Evolutionary conservation across 1,284 basidiomycete genomes (phyloP).

Genomic region (Cutaneotrichosporon daszewskae): DNA sequence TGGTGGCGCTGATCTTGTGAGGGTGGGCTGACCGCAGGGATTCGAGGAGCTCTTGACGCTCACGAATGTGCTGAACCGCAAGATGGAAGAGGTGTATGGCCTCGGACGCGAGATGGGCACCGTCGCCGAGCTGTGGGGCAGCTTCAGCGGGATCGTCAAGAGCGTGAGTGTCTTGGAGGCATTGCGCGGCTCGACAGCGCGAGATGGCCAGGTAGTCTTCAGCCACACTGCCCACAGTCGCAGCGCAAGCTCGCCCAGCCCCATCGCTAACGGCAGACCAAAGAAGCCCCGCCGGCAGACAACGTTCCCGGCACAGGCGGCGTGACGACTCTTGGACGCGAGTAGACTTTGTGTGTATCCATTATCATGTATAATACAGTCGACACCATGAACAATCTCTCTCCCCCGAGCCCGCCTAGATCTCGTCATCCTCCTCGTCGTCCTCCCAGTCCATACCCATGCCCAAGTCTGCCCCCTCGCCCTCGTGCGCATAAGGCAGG

Average conservation of each 20-base stretch:
- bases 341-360: too few species aligned
- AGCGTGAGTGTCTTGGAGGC: background rate
- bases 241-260: too few species aligned
- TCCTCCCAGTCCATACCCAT: constrained; percentile 30
- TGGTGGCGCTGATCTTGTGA: too few species aligned
- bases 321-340: too few species aligned
- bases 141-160: constrained; percentile 36
- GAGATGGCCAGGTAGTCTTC: too few species aligned
- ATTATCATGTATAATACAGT: too few species aligned
- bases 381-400: too few species aligned
- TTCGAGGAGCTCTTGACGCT: constrained; percentile 80
- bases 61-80: constrained; percentile 85
- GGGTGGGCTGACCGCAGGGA: constrained; percentile 54
- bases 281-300: too few species aligned
- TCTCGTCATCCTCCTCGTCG: constrained; percentile 40
- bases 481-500: constrained; percentile 78
- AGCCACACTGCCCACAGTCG: too few species aligned
- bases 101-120: constrained; percentile 91
- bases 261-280: too few species aligned
- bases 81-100: constrained; percentile 81
- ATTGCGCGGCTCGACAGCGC: too few species aligned
- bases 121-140: constrained; percentile 77
- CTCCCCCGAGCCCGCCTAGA: constrained; percentile 18
- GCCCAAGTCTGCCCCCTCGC: constrained; percentile 47
- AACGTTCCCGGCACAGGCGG: too few species aligned